Conservation (phyloP, 441 rosid species). For the Eugenia klotzschiana region DNA sequence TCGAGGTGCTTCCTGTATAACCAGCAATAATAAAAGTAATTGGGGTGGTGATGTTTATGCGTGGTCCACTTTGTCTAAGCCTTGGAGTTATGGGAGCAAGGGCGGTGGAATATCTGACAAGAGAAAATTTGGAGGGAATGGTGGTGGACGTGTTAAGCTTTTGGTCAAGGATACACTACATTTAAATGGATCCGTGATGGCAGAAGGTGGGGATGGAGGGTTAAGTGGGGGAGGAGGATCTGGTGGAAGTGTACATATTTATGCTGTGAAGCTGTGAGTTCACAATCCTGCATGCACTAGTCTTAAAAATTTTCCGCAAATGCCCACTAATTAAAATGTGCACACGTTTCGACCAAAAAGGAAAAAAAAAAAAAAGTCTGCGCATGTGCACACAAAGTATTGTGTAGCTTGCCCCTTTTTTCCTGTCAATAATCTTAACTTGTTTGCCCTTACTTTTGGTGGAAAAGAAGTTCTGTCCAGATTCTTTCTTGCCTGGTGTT, state of each 20-base stretch:
- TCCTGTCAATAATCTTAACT: background rate
- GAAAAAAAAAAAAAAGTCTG: too few species aligned
- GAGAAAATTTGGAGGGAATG: conserved; percentile 54
- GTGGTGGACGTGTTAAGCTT: conserved; percentile 83
- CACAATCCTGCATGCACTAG: background rate
- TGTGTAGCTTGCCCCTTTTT: background rate
- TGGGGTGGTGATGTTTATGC: conserved; percentile 99
- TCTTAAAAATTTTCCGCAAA: background rate
- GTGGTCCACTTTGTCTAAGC: conserved; percentile 77
- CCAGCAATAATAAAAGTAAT: conserved; percentile 35
- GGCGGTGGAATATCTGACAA: conserved; percentile 52
- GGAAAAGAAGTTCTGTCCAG: background rate
- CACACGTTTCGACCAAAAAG: too few species aligned
- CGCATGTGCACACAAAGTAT: background rate
- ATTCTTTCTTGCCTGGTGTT: background rate
- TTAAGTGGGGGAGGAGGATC: conserved; percentile 83
- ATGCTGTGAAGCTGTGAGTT: conserved; percentile 73
- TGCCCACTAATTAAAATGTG: background rate
- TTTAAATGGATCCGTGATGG: conserved; percentile 65
- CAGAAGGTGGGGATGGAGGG: conserved; percentile 85
- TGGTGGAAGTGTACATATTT: conserved; percentile 80
- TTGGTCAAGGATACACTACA: conserved; percentile 44
- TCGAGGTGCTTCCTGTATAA: conserved; percentile 86
- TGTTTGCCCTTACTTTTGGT: background rate
- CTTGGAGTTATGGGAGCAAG: conserved; percentile 94